Evolutionary conservation across 1,139 yeast genomes (phyloP).

Genomic region (Diutina catenulata): DNA sequence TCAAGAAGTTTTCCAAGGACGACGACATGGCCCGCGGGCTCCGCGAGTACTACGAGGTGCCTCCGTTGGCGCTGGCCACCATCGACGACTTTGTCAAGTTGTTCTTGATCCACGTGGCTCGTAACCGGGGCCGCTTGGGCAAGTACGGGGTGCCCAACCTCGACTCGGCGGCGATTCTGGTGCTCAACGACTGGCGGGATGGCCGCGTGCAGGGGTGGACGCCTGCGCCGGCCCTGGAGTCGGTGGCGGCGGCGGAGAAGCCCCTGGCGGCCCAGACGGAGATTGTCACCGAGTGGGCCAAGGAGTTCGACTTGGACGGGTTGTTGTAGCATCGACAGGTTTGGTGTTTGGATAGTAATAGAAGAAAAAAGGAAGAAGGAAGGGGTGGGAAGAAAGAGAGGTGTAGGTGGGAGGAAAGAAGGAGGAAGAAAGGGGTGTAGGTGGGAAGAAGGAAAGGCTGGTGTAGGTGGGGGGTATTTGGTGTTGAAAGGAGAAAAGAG

Average conservation of each 20-base stretch:
- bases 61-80: slow-evolving; percentile 62
- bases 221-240: slow-evolving; percentile 57
- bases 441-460: no score
- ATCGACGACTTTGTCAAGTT: slow-evolving; percentile 66
- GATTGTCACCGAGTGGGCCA: slow-evolving; percentile 83
- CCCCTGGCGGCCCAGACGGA: slow-evolving; percentile 63
- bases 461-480: no score
- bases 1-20: slow-evolving; percentile 63
- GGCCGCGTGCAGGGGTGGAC: slow-evolving; percentile 93
- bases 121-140: slow-evolving; percentile 85
- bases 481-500: no score
- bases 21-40: slow-evolving; percentile 68
- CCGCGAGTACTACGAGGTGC: slow-evolving; percentile 61
- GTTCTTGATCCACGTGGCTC: slow-evolving; percentile 84
- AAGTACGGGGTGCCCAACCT: slow-evolving; percentile 90
- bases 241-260: slow-evolving; percentile 25
- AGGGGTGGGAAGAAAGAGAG: no score
- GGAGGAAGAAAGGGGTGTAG: no score
- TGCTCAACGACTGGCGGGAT: slow-evolving; percentile 94
- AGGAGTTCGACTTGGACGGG: slow-evolving; percentile 87
- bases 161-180: slow-evolving; percentile 71
- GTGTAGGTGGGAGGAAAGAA: no score
- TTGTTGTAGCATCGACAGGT: slow-evolving; percentile 36
- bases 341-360: no score
- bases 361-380: no score